Conservation (phyloP, 306 rosid genomes). For the Ormosia semicastrata region DNA sequence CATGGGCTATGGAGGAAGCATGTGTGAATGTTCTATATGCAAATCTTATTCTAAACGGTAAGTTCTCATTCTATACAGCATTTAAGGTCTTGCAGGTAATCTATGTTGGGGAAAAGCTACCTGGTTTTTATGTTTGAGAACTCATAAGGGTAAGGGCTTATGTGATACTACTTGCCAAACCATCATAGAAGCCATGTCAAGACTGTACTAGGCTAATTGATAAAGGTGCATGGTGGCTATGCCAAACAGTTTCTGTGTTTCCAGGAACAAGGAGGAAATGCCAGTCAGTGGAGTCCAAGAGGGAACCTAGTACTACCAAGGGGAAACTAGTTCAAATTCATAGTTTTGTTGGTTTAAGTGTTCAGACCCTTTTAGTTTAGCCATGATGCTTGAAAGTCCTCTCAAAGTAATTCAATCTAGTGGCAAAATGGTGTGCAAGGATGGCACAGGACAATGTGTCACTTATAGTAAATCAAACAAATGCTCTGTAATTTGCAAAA, state of each 20-base stretch:
- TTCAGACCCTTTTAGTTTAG: no score
- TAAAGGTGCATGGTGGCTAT: not conserved
- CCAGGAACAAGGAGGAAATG: not conserved
- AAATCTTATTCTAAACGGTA: not conserved
- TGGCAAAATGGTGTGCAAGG: not conserved
- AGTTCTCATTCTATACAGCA: not conserved
- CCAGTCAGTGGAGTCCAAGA: not conserved
- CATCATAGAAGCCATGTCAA: not conserved
- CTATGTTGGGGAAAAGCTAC: no score
- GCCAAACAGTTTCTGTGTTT: not conserved
- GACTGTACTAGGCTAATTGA: not conserved
- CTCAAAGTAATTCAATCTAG: not conserved
- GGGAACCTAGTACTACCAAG: not conserved
- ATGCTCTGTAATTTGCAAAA: no score
- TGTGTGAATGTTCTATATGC: not conserved
- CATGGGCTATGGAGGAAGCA: not conserved
- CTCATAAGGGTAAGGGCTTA: no score
- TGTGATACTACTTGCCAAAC: not conserved
- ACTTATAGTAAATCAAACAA: no score
- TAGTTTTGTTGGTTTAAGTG: no score
- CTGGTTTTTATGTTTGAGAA: no score
- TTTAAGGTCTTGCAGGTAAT: not conserved
- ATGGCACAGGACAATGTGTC: no score
- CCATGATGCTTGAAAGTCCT: not conserved
- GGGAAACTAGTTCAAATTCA: not conserved